Evolutionary conservation across 2,329 filamentous ascomycete genomes (phyloP), one percentile per base, ranked within the genome.

Genomic region (Hypoxylon sp.): DNA sequence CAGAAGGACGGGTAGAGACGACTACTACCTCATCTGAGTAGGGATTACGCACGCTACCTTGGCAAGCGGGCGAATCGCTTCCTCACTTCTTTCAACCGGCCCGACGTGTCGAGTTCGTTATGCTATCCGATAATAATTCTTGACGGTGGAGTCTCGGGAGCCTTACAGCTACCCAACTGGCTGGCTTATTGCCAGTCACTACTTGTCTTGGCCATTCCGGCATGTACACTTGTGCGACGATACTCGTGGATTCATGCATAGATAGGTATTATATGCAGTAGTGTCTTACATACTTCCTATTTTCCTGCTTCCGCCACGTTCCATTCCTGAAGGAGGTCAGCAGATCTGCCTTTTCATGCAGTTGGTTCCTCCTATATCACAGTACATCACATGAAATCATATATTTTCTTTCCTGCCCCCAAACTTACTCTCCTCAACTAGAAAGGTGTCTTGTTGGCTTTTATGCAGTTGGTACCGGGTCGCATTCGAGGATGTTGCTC

Each of bases 391-490:
- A 58, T 55, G 57, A 60, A 68, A 60, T 58, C 58, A 65, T 70
- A 70, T 68, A 68, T 65, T 65, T 55, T 61, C 65, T 65, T 63
- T 63, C 41, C 49, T 65, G 53, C 59, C 61, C 68, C 68, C 68
- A 63, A 68, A 46, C 21, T 6, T 50, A 41, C 23, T 41, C 38
- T 64, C 61, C 57, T 68, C n/a, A 58, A 62, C 51, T 43, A 59
- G 50, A 63, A 60, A 56, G 46, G 53, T 65, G 59, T 43, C 58
- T 43, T 62, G 48, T 57, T 62, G 25, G 36, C 46, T 25, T 38
- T 67, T 60, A 71, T 71, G 69, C 69, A 71, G 69, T 71, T 71
- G 69, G 69, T 71, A 23, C 66, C 59, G 66, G 56, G 69, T 71
- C 69, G 66, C 64, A 71, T 67, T 63, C 41, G 45, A 65, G 56